A percentile compares a stretch with the other conserved stretches of the same genome.
These are phyloP conservation scores for Hymenochaete sp. DNA, from an alignment of 1,284 basidiomycete species.

Conservation along the genomic window DNA sequence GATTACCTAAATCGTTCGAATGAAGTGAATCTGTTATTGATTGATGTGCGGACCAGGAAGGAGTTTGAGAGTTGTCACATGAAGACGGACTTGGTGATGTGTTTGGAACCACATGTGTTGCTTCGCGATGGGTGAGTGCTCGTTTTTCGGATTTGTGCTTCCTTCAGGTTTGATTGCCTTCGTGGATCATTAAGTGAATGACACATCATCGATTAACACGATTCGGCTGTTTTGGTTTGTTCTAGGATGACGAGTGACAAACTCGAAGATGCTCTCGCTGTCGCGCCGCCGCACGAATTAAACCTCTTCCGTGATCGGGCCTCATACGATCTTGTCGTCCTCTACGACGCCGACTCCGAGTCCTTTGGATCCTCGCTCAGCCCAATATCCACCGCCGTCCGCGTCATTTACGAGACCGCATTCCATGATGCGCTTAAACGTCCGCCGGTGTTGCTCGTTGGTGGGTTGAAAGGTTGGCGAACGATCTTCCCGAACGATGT, in stretches of 20 bases:
- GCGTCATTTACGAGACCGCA: constrained; percentile 65
- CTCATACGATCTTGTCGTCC: constrained; percentile 83
- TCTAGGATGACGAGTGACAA: constrained; percentile 55
- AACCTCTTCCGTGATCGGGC: constrained; percentile 72
- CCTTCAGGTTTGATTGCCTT: neutral
- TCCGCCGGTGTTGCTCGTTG: constrained; percentile 77
- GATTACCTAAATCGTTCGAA: constrained; percentile 44
- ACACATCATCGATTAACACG: neutral
- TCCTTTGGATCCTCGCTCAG: constrained; percentile 41
- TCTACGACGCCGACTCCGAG: constrained; percentile 74
- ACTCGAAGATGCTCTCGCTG: constrained; percentile 70
- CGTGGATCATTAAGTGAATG: neutral
- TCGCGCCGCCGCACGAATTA: constrained; percentile 65
- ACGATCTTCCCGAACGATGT: constrained; percentile 51
- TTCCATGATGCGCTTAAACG: constrained; percentile 69
- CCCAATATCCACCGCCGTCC: constrained; percentile 53
- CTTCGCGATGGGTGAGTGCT: constrained; percentile 54
- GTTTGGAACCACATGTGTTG: constrained; percentile 79
- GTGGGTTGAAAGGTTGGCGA: constrained; percentile 81
- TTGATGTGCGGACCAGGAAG: constrained; percentile 75
- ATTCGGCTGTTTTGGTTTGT: constrained; percentile 1
- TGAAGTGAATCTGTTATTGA: constrained; percentile 61
- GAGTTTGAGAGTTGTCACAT: constrained; percentile 75
- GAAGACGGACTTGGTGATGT: constrained; percentile 62
- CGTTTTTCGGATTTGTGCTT: neutral